Percentiles rank a stretch among this genome's conserved stretches.
Evolutionary conservation across 176 grass and related monocot species (phyloP).

Genomic region (Typha latifolia): DNA sequence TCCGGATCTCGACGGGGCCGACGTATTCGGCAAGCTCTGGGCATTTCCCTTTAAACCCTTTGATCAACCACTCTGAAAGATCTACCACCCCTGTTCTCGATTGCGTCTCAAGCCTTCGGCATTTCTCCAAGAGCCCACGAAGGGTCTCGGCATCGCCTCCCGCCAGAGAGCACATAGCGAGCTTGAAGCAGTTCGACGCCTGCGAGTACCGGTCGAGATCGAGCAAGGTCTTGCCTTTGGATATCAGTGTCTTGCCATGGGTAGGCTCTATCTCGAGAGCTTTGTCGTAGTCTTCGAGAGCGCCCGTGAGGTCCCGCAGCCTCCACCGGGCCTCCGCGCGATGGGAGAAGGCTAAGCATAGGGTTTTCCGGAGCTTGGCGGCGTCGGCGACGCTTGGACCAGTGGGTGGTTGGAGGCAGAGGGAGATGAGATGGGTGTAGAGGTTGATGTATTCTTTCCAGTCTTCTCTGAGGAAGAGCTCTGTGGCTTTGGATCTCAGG

Average conservation of each 20-base stretch:
- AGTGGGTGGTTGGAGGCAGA: neutral
- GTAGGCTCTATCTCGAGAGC: slow-evolving; percentile 42
- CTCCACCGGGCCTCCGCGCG: slow-evolving; percentile 59
- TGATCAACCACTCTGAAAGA: slow-evolving; percentile 58
- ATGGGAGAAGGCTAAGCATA: slow-evolving; percentile 46
- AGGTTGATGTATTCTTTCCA: slow-evolving; percentile 70
- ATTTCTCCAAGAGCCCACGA: slow-evolving; percentile 37
- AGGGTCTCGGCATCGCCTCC: slow-evolving; percentile 19
- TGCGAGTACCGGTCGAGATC: slow-evolving; percentile 41
- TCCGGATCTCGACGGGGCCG: slow-evolving; percentile 57
- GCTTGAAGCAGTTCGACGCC: slow-evolving; percentile 48
- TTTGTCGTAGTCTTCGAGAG: slow-evolving; percentile 48
- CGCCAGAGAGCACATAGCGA: slow-evolving; percentile 12
- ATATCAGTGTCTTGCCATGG: slow-evolving; percentile 45
- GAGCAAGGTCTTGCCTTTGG: slow-evolving; percentile 58
- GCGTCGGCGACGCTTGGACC: neutral
- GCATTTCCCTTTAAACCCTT: slow-evolving; percentile 40
- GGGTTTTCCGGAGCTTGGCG: slow-evolving; percentile 30
- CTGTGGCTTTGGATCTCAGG: slow-evolving; percentile 1
- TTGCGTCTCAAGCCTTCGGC: slow-evolving; percentile 48
- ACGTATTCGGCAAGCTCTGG: slow-evolving; percentile 62
- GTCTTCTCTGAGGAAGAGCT: slow-evolving; percentile 45
- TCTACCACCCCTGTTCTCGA: slow-evolving; percentile 57
- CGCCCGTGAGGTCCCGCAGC: slow-evolving; percentile 32
- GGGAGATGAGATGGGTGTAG: slow-evolving; percentile 52